Base-by-base conservation (phyloP, 1,139 yeast genomes). In the Debaryomycetaceae sp. region DNA sequence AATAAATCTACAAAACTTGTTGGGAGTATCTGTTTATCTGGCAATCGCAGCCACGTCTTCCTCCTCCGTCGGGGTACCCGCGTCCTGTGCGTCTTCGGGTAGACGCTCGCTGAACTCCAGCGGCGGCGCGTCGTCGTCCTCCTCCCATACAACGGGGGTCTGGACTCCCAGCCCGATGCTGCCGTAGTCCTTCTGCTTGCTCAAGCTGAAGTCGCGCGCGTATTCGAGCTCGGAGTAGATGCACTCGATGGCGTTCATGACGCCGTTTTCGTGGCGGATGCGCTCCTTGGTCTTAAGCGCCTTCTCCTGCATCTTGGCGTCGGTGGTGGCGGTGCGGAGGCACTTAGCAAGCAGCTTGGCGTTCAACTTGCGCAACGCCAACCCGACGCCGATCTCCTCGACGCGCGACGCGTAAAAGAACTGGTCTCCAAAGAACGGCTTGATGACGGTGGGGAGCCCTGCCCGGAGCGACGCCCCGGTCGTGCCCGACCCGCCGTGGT, bases 401-500 rank as follows among this genome's bases (percentile, higher is more conserved):
- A 91, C 79, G 38, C 96, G 66, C 17, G 74, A 65, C 0, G 95
- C 96, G 53, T 84, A 89, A 52, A 89, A 89, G 53, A 84, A 88
- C 54, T 89, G 98, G 54, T 89, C 98, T 0, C 96, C 98, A 56
- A 89, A 89, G 49, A 91, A 89, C 2, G 98, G 97, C 52, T 89
- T 89, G 43, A 89, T 78, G 24, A 89, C 73, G 0, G 95, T 85
- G 0, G 97, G 96, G 19, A 83, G 52, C 0, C 97, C 98, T 7
- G 86, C 83, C 39, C 91, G 61, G 34, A 89, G 53, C 3, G 93
- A 73, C 1, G 96, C 96, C 8, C 98, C 98, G 0, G 97, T 88
- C 0, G 97, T 86, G 2, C 98, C 98, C 0, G 95, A 83, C 0
- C 98, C 98, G 23, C 98, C 98, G 54, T 89, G 98, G 49, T 89